Percentiles rank a stretch among this genome's conserved stretches.
Conservation (phyloP, 2,329 filamentous ascomycete species). For the Hymenotorrendiella dingleyae region DNA sequence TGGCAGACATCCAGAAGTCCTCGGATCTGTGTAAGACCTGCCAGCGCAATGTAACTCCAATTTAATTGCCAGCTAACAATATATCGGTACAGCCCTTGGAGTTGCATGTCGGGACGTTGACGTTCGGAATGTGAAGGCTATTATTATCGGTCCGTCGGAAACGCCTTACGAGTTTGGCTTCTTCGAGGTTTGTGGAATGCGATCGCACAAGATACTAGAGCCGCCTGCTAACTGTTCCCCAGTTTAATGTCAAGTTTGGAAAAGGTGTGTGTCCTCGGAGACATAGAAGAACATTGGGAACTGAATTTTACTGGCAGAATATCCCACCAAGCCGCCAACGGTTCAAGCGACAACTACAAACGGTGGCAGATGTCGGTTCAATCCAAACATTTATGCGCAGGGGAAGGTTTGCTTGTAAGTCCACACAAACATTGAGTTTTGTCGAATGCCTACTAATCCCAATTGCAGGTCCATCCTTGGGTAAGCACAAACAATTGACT, state of each 20-base stretch:
- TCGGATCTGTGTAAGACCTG: slow-evolving; percentile 69
- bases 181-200: slow-evolving; percentile 64
- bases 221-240: slow-evolving; percentile 26
- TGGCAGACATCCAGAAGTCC: slow-evolving; percentile 77
- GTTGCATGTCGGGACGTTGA: slow-evolving; percentile 85
- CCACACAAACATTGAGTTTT: background rate
- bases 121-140: slow-evolving; percentile 77
- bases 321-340: slow-evolving; percentile 62
- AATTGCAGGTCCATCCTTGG: slow-evolving; percentile 75
- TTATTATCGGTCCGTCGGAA: slow-evolving; percentile 89
- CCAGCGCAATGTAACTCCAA: background rate
- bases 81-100: slow-evolving; percentile 58
- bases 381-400: slow-evolving; percentile 89
- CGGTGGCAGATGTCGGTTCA: slow-evolving; percentile 81
- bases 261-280: slow-evolving; percentile 50
- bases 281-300: background rate
- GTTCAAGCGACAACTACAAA: slow-evolving; percentile 79
- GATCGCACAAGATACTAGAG: background rate
- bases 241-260: slow-evolving; percentile 74
- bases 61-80: slow-evolving; percentile 14
- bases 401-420: slow-evolving; percentile 90
- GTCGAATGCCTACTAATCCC: slow-evolving; percentile 15
- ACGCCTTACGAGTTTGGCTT: slow-evolving; percentile 97
- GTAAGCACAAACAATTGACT: slow-evolving; percentile 39
- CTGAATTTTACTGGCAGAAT: slow-evolving; percentile 50